These are phyloP conservation scores for Amanita exitialis DNA, from an alignment of 768 basidiomycete genomes.

Conservation along the genomic window DNA sequence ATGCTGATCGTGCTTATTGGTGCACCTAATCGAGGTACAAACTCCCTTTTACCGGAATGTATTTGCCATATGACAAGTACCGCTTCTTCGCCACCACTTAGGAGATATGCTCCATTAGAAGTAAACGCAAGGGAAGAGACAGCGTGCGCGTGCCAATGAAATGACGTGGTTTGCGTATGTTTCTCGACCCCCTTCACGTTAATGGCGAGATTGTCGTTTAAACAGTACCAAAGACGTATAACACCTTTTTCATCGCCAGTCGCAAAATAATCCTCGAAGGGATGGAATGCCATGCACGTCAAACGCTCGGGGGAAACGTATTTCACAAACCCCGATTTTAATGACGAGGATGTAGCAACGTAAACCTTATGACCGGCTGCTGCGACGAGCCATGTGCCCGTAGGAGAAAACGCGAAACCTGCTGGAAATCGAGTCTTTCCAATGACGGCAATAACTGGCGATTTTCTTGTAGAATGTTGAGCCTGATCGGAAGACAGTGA, in stretches of 20 bases:
- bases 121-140: constrained; percentile 84
- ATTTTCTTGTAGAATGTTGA: constrained; percentile 20
- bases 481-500: constrained; percentile 38
- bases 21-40: constrained; percentile 85
- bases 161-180: constrained; percentile 70
- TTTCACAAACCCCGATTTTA: constrained; percentile 66
- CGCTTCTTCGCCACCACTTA: constrained; percentile 92
- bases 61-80: constrained; percentile 98
- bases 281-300: constrained; percentile 83
- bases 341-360: constrained; percentile 47
- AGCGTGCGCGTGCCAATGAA: constrained; percentile 97
- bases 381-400: constrained; percentile 70
- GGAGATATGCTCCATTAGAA: constrained; percentile 80
- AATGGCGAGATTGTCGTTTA: constrained; percentile 45
- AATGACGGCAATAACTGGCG: constrained; percentile 42
- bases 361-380: constrained; percentile 72
- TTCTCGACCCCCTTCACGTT: constrained; percentile 60
- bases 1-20: constrained; percentile 68
- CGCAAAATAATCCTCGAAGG: constrained; percentile 87
- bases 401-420: constrained; percentile 64
- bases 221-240: constrained; percentile 89
- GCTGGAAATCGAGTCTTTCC: constrained; percentile 60
- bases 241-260: constrained; percentile 84
- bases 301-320: constrained; percentile 73
- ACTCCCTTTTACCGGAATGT: constrained; percentile 81